Evolutionary conservation across 805 yeast species (phyloP).

Genomic region (Wickerhamomyces subpelliculosus): DNA sequence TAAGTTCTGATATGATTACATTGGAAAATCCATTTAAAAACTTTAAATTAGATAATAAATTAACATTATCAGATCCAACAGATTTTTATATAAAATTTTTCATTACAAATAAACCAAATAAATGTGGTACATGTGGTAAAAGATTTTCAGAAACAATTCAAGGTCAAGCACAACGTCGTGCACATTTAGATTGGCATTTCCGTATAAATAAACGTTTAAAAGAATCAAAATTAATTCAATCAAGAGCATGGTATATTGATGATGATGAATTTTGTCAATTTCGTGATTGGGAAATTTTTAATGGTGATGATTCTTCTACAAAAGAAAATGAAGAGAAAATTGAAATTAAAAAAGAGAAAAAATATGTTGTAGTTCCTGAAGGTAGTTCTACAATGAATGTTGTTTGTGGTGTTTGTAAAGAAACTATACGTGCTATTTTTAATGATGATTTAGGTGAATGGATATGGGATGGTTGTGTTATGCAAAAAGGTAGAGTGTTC

Average conservation of each 20-base stretch:
- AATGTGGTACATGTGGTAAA: slow-evolving; percentile 87
- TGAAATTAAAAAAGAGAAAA: slow-evolving; percentile 25
- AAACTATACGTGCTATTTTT: slow-evolving; percentile 54
- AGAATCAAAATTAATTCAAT: slow-evolving; percentile 48
- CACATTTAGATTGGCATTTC: slow-evolving; percentile 95
- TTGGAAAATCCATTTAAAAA: slow-evolving; percentile 11
- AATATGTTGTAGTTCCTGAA: slow-evolving; percentile 61
- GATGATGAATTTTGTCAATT: slow-evolving; percentile 68
- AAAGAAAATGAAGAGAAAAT: slow-evolving; percentile 7
- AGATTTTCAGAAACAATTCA: slow-evolving; percentile 59
- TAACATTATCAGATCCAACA: slow-evolving; percentile 40
- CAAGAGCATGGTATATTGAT: slow-evolving; percentile 76
- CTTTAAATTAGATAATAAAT: slow-evolving; percentile 24
- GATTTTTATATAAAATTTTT: slow-evolving; percentile 16
- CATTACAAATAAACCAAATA: slow-evolving; percentile 45
- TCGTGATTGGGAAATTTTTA: slow-evolving; percentile 52
- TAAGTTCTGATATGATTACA: no score
- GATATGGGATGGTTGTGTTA: slow-evolving; percentile 69
- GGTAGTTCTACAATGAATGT: slow-evolving; percentile 50
- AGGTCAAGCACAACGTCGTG: slow-evolving; percentile 46
- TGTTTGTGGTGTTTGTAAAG: slow-evolving; percentile 68
- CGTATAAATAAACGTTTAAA: slow-evolving; percentile 76
- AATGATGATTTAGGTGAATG: slow-evolving; percentile 74
- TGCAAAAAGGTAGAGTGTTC: slow-evolving; percentile 41
- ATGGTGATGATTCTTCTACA: slow-evolving; percentile 7